Evolutionary conservation across 2,329 filamentous ascomycete genomes (phyloP).

Genomic region (Dothidotthia symphoricarpi): DNA sequence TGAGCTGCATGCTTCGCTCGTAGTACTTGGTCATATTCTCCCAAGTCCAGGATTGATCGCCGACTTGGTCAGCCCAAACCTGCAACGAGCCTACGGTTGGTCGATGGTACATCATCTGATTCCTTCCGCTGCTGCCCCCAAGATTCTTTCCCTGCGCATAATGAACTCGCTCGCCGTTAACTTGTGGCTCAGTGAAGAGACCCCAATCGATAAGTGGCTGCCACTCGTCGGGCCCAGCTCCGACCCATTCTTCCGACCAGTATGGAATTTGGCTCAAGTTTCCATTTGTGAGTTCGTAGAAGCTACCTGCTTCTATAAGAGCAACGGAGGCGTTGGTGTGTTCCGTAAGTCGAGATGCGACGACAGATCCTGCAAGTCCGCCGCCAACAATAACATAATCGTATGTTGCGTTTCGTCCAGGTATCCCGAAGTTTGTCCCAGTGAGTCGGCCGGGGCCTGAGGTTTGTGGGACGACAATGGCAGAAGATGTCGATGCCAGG

Average conservation of each 20-base stretch:
- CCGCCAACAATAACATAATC: slow-evolving; percentile 29
- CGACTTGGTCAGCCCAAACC: slow-evolving; percentile 24
- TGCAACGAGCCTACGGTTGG: slow-evolving; percentile 13
- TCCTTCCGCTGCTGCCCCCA: slow-evolving; percentile 30
- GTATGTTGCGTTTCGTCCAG: slow-evolving; percentile 15
- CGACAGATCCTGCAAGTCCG: slow-evolving; percentile 17
- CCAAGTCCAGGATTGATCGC: slow-evolving; percentile 26
- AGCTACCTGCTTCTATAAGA: slow-evolving; percentile 25
- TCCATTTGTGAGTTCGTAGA: slow-evolving; percentile 22
- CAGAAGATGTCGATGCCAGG: not conserved
- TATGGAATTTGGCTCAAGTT: slow-evolving; percentile 3
- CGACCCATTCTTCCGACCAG: slow-evolving; percentile 17
- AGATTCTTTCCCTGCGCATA: slow-evolving; percentile 29
- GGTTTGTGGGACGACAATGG: not conserved
- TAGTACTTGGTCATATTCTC: slow-evolving; percentile 5
- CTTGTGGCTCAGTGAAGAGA: slow-evolving; percentile 18
- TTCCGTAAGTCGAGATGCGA: slow-evolving; percentile 19
- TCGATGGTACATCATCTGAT: slow-evolving; percentile 24
- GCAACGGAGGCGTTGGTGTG: slow-evolving; percentile 8
- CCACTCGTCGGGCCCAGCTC: slow-evolving; percentile 14
- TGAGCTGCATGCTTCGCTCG: not conserved
- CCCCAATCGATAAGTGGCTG: slow-evolving; percentile 32
- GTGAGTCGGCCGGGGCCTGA: not conserved
- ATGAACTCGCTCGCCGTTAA: slow-evolving; percentile 14
- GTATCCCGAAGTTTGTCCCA: slow-evolving; percentile 12